Conservation (phyloP, 148 eudicot genomes). For the Rhododendron griersonianum region DNA sequence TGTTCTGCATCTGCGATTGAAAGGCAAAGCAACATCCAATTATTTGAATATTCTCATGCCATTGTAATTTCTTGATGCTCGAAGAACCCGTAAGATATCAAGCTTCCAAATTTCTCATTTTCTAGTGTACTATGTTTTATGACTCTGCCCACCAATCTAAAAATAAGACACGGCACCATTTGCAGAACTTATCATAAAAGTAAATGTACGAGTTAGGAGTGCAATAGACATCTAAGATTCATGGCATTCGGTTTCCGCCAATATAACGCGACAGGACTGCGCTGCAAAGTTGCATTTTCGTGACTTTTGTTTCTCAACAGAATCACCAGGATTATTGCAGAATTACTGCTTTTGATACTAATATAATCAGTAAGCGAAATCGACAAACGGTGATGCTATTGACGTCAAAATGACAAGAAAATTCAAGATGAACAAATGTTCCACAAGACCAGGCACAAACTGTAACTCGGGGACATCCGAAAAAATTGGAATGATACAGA, state of each 20-base stretch:
- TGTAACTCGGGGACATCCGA: background rate
- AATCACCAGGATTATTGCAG: background rate
- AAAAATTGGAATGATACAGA: no score
- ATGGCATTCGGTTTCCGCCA: background rate
- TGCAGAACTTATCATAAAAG: background rate
- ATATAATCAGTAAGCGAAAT: background rate
- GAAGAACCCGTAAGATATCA: background rate
- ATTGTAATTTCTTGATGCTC: background rate
- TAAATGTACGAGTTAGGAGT: background rate
- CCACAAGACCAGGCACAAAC: background rate
- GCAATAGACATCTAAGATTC: background rate
- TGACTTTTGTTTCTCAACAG: background rate
- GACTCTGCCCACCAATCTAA: background rate
- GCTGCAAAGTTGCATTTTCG: background rate
- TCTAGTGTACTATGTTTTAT: background rate
- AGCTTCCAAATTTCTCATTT: background rate
- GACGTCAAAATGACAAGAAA: background rate
- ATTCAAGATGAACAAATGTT: background rate
- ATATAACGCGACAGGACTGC: background rate
- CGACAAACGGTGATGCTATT: background rate
- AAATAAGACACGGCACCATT: background rate
- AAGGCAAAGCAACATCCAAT: background rate
- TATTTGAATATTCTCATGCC: background rate
- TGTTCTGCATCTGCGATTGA: slow-evolving; percentile 36
- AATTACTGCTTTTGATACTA: background rate